Conservation (phyloP, 2,329 filamentous ascomycete genomes). For the Paracamarosporium sp. region DNA sequence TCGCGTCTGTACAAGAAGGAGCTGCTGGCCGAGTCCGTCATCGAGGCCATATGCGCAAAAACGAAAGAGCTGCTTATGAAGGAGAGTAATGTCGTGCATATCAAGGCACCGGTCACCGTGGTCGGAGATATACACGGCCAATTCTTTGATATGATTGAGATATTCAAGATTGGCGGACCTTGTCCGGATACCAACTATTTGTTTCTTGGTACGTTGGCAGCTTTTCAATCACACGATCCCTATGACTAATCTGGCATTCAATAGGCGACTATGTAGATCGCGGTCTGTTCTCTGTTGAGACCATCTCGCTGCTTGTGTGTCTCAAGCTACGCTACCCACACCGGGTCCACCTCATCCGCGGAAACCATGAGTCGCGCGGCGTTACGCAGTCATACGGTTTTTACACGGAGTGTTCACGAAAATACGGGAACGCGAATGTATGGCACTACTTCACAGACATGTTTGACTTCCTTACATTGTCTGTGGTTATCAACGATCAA, state of each 20-base stretch:
- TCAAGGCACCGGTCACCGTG: conserved; percentile 92
- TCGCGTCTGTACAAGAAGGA: conserved; percentile 96
- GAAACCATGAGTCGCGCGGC: conserved; percentile 96
- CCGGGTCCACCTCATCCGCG: conserved; percentile 93
- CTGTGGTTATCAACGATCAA: conserved; percentile 97
- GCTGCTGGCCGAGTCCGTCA: conserved; percentile 93
- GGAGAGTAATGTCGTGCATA: conserved; percentile 99
- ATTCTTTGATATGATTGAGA: conserved; percentile 99
- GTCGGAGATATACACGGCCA: conserved; percentile 99
- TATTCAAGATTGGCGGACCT: conserved; percentile 96
- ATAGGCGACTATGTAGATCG: conserved; percentile 96
- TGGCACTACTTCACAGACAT: conserved; percentile 99
- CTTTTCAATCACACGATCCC: conserved; percentile 19
- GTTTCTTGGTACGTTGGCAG: conserved; percentile 75
- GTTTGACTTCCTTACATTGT: conserved; percentile 97
- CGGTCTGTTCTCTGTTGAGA: conserved; percentile 98
- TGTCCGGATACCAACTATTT: conserved; percentile 98
- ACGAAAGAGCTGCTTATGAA: conserved; percentile 99
- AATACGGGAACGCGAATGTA: conserved; percentile 97
- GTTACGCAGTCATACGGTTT: conserved; percentile 99
- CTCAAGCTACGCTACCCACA: conserved; percentile 96
- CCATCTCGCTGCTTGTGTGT: conserved; percentile 96
- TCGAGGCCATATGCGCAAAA: conserved; percentile 99
- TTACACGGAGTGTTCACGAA: conserved; percentile 96
- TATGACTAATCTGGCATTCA: conserved; percentile 14